Evolutionary conservation across 2,329 filamentous ascomycete genomes (phyloP).

Genomic region (Cladorrhinum sp.): DNA sequence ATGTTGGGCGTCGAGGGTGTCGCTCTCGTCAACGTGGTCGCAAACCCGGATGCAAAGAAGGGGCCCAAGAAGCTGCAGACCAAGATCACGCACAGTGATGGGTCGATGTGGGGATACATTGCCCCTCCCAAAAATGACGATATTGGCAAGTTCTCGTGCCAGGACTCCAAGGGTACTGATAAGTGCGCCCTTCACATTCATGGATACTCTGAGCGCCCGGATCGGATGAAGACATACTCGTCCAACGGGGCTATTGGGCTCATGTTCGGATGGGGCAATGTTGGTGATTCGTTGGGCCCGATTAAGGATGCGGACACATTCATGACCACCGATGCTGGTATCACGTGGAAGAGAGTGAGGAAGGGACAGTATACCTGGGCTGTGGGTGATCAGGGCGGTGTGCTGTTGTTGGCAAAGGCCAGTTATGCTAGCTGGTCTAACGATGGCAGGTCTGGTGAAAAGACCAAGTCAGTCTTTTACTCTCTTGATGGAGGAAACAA

Average conservation of each 20-base stretch:
- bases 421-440: conserved; percentile 30
- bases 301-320: conserved; percentile 81
- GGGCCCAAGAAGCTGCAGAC: conserved; percentile 78
- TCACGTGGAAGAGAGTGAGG: conserved; percentile 81
- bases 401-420: conserved; percentile 82
- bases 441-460: conserved; percentile 21
- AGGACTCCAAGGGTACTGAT: conserved; percentile 52
- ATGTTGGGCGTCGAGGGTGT: conserved; percentile 91
- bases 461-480: conserved; percentile 58
- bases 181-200: conserved; percentile 89
- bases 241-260: conserved; percentile 84
- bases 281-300: conserved; percentile 66
- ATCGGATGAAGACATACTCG: conserved; percentile 81
- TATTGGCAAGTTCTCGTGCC: conserved; percentile 68
- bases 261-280: conserved; percentile 89
- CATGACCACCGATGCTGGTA: conserved; percentile 85
- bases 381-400: conserved; percentile 90
- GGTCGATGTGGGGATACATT: conserved; percentile 78
- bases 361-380: conserved; percentile 92
- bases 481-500: conserved; percentile 68
- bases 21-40: conserved; percentile 78
- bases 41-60: conserved; percentile 62
- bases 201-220: conserved; percentile 85
- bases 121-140: conserved; percentile 69
- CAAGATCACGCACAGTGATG: conserved; percentile 95